These are phyloP conservation scores for Babesia sp. DNA, from an alignment of 169 alveolate species.

Conservation along the genomic window DNA sequence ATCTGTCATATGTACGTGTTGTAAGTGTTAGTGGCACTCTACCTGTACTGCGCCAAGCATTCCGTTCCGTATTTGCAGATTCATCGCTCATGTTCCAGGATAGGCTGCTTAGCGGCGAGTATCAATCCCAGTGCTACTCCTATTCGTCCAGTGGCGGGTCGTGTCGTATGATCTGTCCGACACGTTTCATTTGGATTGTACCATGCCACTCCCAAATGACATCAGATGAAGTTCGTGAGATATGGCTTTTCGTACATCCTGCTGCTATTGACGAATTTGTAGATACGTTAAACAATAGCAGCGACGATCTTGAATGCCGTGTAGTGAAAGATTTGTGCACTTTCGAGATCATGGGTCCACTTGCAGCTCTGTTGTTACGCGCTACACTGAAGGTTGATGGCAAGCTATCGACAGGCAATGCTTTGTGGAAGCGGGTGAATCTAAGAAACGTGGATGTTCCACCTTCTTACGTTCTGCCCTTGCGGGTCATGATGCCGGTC, in stretches of 20 bases:
- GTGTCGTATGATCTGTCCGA: conserved; percentile 40
- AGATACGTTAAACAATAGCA: conserved; percentile 1
- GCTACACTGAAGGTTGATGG: conserved; percentile 32
- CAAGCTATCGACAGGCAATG: conserved; percentile 28
- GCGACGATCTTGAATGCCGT: background rate
- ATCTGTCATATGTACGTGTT: conserved; percentile 44
- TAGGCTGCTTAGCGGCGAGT: conserved; percentile 6
- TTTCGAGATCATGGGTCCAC: conserved; percentile 60
- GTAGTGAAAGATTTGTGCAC: conserved; percentile 32
- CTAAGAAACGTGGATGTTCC: conserved; percentile 34
- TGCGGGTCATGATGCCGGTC: conserved; percentile 21
- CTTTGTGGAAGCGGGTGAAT: conserved; percentile 34
- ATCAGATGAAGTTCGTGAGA: conserved; percentile 18
- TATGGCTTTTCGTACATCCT: conserved; percentile 66
- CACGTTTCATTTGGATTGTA: conserved; percentile 53
- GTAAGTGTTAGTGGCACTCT: conserved; percentile 38
- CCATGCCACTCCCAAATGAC: background rate
- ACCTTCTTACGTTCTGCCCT: conserved; percentile 48
- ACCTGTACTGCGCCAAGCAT: conserved; percentile 20
- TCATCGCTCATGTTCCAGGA: conserved; percentile 42
- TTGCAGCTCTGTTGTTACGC: conserved; percentile 35
- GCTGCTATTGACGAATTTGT: conserved; percentile 29
- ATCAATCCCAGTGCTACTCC: conserved; percentile 30
- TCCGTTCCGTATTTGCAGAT: conserved; percentile 31
- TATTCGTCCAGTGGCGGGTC: conserved; percentile 10